phyloP scores from a whole-genome alignment of 768 basidiomycete species.

The Leccinum ochraceum region DNA sequence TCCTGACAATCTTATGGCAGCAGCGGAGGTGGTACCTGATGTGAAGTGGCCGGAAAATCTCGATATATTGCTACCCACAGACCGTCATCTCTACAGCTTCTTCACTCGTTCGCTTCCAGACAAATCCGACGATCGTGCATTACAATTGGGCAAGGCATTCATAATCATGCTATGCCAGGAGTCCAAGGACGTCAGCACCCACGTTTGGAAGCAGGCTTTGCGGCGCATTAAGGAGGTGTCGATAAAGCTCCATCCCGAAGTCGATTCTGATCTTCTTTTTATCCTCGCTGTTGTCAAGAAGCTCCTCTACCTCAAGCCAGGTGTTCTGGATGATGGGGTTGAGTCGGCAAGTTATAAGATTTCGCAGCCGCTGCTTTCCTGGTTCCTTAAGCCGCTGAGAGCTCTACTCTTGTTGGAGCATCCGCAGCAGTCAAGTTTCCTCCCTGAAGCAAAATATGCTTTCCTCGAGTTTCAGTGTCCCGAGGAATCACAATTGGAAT shows the following conservation, averaged over 20 bases:
- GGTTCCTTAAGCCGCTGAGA: conserved; percentile 4
- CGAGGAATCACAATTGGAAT: neutral
- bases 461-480: conserved; percentile 3
- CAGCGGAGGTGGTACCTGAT: conserved; percentile 16
- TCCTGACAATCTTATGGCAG: conserved; percentile 12
- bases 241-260: neutral
- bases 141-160: conserved; percentile 8
- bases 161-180: conserved; percentile 4
- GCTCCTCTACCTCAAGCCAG: conserved; percentile 1
- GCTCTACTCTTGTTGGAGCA: neutral
- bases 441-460: conserved; percentile 3
- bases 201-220: neutral
- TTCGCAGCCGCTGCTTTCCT: conserved; percentile 5
- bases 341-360: neutral
- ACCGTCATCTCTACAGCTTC: conserved; percentile 1
- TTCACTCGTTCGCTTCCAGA: conserved; percentile 3
- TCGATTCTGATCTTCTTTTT: conserved; percentile 4
- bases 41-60: conserved; percentile 16
- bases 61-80: conserved; percentile 8
- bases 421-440: conserved; percentile 1
- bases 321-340: neutral
- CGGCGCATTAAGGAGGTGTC: neutral
- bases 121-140: neutral
- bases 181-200: neutral
- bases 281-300: conserved; percentile 2